Conservation (phyloP, 805 yeast species). For the Lachancea lanzarotensis region DNA sequence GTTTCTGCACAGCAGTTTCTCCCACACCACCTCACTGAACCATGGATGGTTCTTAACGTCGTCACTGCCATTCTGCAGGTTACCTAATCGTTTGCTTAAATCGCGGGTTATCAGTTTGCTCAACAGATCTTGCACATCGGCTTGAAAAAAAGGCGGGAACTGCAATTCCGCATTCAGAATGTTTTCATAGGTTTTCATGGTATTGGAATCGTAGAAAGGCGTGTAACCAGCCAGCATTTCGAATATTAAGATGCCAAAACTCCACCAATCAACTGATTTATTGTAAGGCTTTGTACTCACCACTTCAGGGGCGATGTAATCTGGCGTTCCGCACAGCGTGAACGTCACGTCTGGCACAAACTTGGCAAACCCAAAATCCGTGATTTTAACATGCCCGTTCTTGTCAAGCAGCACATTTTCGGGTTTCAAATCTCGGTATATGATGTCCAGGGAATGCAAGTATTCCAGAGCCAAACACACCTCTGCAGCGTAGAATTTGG, state of each 20-base stretch:
- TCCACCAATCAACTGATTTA: slow-evolving; percentile 98
- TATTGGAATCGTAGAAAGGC: slow-evolving; percentile 87
- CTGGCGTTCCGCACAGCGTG: slow-evolving; percentile 94
- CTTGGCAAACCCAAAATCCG: slow-evolving; percentile 94
- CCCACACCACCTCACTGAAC: slow-evolving; percentile 94
- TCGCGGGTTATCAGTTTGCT: slow-evolving; percentile 73
- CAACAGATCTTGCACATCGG: slow-evolving; percentile 72
- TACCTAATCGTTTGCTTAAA: slow-evolving; percentile 77
- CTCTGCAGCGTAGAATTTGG: slow-evolving; percentile 93
- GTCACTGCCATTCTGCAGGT: slow-evolving; percentile 73
- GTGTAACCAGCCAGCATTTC: slow-evolving; percentile 96
- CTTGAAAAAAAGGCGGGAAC: slow-evolving; percentile 70
- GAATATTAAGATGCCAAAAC: slow-evolving; percentile 82
- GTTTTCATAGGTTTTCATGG: slow-evolving; percentile 92
- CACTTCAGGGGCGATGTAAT: slow-evolving; percentile 94
- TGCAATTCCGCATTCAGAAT: slow-evolving; percentile 72
- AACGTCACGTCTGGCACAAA: slow-evolving; percentile 88
- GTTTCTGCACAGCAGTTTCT: slow-evolving; percentile 70
- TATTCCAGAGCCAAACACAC: slow-evolving; percentile 81
- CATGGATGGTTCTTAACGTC: slow-evolving; percentile 86
- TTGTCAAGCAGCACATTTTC: slow-evolving; percentile 84
- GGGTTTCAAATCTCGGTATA: slow-evolving; percentile 88
- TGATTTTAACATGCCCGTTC: slow-evolving; percentile 84
- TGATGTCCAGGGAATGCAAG: slow-evolving; percentile 75
- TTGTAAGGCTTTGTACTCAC: slow-evolving; percentile 91